phyloP scores from a whole-genome alignment of 768 basidiomycete genomes.

The Suillus alpinus region DNA sequence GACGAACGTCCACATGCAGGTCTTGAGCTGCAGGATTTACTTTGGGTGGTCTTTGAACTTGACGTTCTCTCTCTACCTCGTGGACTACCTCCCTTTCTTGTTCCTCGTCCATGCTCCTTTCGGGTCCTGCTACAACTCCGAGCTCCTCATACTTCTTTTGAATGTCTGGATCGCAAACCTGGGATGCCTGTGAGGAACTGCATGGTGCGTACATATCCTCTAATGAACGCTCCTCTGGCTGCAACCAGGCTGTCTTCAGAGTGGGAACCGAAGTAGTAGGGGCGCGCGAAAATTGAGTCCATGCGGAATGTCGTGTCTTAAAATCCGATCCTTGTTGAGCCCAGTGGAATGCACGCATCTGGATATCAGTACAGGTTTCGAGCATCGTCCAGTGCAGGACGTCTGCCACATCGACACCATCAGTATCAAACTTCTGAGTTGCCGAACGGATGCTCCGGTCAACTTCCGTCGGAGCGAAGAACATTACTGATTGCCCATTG shows the following conservation, averaged over 20 bases:
- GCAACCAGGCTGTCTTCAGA: conserved; percentile 33
- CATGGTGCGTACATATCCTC: conserved; percentile 32
- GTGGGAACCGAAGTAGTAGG: background rate
- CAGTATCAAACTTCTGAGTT: conserved; percentile 6
- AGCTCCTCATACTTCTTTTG: conserved; percentile 14
- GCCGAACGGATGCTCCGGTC: conserved; percentile 33
- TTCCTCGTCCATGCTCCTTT: conserved; percentile 40
- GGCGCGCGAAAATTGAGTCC: conserved; percentile 12
- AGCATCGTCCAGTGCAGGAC: conserved; percentile 44
- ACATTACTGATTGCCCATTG: conserved; percentile 43
- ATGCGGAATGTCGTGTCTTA: conserved; percentile 12
- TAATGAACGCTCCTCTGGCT: conserved; percentile 37
- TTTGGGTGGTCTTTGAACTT: conserved; percentile 35
- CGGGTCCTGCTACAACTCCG: conserved; percentile 12
- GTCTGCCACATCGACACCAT: conserved; percentile 23
- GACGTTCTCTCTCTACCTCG: conserved; percentile 42
- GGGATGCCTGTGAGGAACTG: background rate
- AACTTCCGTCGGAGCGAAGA: conserved; percentile 44
- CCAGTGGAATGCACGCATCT: conserved; percentile 40
- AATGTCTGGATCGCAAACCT: conserved; percentile 5
- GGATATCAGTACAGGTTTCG: conserved; percentile 43
- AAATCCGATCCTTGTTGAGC: conserved; percentile 33
- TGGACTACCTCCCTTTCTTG: conserved; percentile 49
- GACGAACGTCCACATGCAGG: conserved; percentile 17
- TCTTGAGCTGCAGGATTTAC: conserved; percentile 22